Conservation (phyloP, 1,139 yeast genomes). For the Chernovozyma aurita region DNA sequence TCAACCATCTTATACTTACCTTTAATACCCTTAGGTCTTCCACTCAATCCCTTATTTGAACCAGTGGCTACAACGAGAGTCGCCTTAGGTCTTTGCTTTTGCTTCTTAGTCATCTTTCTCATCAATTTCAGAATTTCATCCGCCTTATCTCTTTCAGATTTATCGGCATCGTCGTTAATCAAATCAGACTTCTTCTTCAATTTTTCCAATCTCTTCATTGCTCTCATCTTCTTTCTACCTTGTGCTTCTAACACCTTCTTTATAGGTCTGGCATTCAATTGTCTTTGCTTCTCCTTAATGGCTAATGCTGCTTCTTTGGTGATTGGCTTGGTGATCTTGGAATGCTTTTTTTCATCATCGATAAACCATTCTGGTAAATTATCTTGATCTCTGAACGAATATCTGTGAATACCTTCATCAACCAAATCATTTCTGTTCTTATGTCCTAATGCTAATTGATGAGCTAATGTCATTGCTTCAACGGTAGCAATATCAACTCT, state of each 20-base stretch:
- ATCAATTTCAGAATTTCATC: constrained; percentile 85
- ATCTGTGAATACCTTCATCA: constrained; percentile 88
- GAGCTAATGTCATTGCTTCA: constrained; percentile 97
- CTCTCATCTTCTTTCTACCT: constrained; percentile 95
- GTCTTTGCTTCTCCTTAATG: constrained; percentile 80
- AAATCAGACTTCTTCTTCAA: constrained; percentile 90
- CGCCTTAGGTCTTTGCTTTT: constrained; percentile 73
- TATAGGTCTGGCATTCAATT: constrained; percentile 93
- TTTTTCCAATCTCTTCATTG: constrained; percentile 81
- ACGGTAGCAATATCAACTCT: constrained; percentile 85
- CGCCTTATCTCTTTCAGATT: constrained; percentile 90
- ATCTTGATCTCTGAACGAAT: constrained; percentile 86
- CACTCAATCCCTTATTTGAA: constrained; percentile 76
- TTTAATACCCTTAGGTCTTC: constrained; percentile 94
- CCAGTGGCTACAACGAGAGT: constrained; percentile 92
- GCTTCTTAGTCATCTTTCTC: constrained; percentile 76
- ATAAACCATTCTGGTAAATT: constrained; percentile 94
- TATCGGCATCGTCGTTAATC: constrained; percentile 82
- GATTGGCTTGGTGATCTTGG: constrained; percentile 83
- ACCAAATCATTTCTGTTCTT: constrained; percentile 76
- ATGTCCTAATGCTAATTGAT: constrained; percentile 88
- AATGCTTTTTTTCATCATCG: constrained; percentile 86
- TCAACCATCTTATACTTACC: constrained; percentile 99
- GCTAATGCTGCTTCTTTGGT: constrained; percentile 97
- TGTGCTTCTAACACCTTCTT: constrained; percentile 97